Base-by-base conservation (phyloP, 129 eudicot species). In the Helianthus tuberosus region DNA sequence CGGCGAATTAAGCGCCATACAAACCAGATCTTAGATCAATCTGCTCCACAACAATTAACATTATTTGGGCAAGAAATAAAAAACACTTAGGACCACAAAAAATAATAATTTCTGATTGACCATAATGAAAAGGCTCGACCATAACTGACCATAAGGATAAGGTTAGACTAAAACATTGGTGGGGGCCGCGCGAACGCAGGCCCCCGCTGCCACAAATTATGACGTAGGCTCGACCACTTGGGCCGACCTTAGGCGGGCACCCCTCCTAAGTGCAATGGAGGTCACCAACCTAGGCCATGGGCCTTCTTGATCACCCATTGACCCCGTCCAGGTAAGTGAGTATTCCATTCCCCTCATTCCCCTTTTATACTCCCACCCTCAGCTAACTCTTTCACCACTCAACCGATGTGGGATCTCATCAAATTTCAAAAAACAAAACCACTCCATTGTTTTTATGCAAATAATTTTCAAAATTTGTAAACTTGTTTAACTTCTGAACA, bases 321-420 rank as follows among this genome's bases (percentile, higher is more conserved):
- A 83, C 87, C 87, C 84, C 81, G 81, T 83, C 87, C 87, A 83
- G 87, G 87, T 83, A 83, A 83, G 84, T 83, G 36, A 8, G 27
- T 46, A 1, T 3, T 15, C 8, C 46, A 0, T 0, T 25, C 13
- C 16, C 52, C 1, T 70, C 3, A 27, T 1, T 70, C 23, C 0
- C 36, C 0, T 35, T 69, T 69, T 77, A 77, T 77, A 49, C 0
- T 20, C 47, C 13, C 8, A 0, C 3, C 11, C 27, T 13, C 2
- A 10, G 13, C 57, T 25, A 3, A 12, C 11, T 0, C 2, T 23
- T 69, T 69, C 12, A 11, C 4, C 43, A 36, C 14, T 5, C 0
- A 11, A 1, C 16, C 75, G 68, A 69, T 77, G 76, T 77, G 81
- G 81, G 76, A 77, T 5, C 5, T 27, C 35, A 16, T 53, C 0